Conservation (phyloP, 1,284 basidiomycete genomes). For the Ustilago sp. region DNA sequence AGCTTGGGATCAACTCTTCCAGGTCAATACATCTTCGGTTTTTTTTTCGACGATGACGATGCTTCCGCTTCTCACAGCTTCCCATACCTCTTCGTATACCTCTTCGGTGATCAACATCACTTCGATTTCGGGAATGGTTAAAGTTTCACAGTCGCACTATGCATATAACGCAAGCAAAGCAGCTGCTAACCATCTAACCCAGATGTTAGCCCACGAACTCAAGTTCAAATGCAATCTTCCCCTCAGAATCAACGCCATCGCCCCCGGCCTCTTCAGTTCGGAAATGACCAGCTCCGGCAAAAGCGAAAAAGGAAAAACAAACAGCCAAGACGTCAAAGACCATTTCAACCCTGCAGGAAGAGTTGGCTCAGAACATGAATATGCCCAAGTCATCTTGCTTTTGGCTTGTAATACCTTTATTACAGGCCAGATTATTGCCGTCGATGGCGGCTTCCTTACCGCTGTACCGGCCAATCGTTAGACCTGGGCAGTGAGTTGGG, state of each 20-base stretch:
- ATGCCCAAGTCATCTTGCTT: conserved; percentile 53
- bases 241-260: conserved; percentile 59
- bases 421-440: conserved; percentile 53
- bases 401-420: conserved; percentile 53
- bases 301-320: conserved; percentile 31
- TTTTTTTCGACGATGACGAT: conserved; percentile 63
- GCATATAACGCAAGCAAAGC: conserved; percentile 63
- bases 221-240: conserved; percentile 34
- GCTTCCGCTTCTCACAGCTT: conserved; percentile 52
- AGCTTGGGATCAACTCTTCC: conserved; percentile 50
- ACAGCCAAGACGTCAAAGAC: conserved; percentile 22
- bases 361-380: conserved; percentile 50
- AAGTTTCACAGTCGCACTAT: conserved; percentile 49
- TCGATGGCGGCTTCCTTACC: conserved; percentile 60
- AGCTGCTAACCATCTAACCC: conserved; percentile 58
- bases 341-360: conserved; percentile 55
- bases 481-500: too few relatives aligned
- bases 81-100: conserved; percentile 14
- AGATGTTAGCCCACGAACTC: conserved; percentile 59
- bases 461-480: conserved; percentile 42
- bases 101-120: conserved; percentile 58
- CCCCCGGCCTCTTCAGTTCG: conserved; percentile 54
- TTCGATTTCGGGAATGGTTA: conserved; percentile 52
- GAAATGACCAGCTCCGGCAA: conserved; percentile 57
- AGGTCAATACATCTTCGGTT: conserved; percentile 47